Percentiles rank a stretch among this genome's conserved stretches.
Evolutionary conservation across 352 stramenopile genomes (phyloP).

Genomic region (Halophytophthora batemanensis): DNA sequence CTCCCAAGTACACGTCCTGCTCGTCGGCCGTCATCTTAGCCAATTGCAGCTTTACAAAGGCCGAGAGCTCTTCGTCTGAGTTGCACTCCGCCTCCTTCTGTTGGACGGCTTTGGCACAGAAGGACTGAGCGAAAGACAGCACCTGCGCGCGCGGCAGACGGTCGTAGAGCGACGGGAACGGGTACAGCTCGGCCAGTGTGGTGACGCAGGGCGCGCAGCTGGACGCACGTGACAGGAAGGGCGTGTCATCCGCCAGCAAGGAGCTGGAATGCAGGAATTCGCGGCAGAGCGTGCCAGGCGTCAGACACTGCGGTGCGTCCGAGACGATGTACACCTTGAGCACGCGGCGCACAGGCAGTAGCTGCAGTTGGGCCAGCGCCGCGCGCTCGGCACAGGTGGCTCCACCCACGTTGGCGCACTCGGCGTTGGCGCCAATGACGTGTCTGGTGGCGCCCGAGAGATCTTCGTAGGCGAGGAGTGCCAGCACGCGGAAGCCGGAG

Average conservation of each 20-base stretch:
- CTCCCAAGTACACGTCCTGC: constrained; percentile 36
- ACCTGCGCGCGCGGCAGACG: constrained; percentile 48
- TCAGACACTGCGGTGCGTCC: constrained; percentile 75
- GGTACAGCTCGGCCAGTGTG: constrained; percentile 76
- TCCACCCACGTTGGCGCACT: constrained; percentile 80
- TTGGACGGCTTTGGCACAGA: constrained; percentile 20
- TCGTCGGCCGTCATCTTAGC: constrained; percentile 22
- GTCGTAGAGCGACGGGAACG: constrained; percentile 82
- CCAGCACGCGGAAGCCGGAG: constrained; percentile 46
- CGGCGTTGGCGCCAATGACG: constrained; percentile 80
- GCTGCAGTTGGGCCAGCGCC: constrained; percentile 74
- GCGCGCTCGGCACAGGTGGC: constrained; percentile 87
- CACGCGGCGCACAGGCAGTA: constrained; percentile 46
- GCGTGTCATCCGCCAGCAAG: constrained; percentile 42
- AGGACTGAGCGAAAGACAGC: constrained; percentile 34
- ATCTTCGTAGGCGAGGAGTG: constrained; percentile 59
- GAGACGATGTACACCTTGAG: constrained; percentile 83
- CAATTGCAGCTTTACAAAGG: constrained; percentile 35
- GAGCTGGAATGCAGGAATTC: constrained; percentile 85
- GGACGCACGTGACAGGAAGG: constrained; percentile 58
- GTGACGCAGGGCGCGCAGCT: constrained; percentile 52
- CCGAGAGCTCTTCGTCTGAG: constrained; percentile 2
- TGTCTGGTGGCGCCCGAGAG: constrained; percentile 34
- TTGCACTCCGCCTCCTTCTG: constrained; percentile 1
- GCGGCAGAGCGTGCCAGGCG: constrained; percentile 81